Percentiles rank a stretch among this genome's conserved stretches.
phyloP scores from a whole-genome alignment of 768 basidiomycete species.

The Obba rivulosa region DNA sequence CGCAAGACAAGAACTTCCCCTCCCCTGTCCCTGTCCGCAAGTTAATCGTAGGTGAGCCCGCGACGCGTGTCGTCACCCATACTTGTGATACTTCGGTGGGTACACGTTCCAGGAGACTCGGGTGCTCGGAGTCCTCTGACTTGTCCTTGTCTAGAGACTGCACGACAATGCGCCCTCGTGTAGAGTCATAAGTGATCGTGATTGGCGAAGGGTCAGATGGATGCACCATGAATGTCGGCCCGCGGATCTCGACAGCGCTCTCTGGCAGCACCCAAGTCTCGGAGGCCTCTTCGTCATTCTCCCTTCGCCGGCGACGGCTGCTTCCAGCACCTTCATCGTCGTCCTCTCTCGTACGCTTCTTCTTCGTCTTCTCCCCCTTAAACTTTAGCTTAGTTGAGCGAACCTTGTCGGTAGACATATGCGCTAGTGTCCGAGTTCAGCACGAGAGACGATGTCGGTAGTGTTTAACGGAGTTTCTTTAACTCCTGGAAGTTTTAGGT shows the following conservation, averaged over 20 bases:
- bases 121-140: conserved; percentile 39
- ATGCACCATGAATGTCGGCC: conserved; percentile 82
- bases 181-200: conserved; percentile 72
- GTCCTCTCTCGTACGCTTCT: conserved; percentile 69
- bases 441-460: neutral
- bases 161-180: conserved; percentile 67
- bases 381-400: conserved; percentile 79
- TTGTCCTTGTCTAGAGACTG: conserved; percentile 58
- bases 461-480: no score
- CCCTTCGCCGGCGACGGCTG: conserved; percentile 41
- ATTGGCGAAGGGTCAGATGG: conserved; percentile 77
- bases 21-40: conserved; percentile 82
- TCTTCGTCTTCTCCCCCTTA: conserved; percentile 82
- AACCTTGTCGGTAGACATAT: conserved; percentile 34
- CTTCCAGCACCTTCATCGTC: conserved; percentile 39
- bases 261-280: conserved; percentile 82
- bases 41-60: conserved; percentile 81
- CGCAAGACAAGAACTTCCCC: conserved; percentile 87
- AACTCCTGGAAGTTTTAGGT: no score
- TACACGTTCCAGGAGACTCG: conserved; percentile 53
- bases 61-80: conserved; percentile 85
- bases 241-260: conserved; percentile 66
- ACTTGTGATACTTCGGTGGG: conserved; percentile 86
- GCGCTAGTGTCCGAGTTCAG: no score
- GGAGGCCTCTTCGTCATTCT: conserved; percentile 55